A percentile compares a stretch with the other conserved stretches of the same genome.
These are phyloP conservation scores for Microbotryum lychnidis-dioicae DNA, from an alignment of 1,284 basidiomycete genomes.

Conservation along the genomic window DNA sequence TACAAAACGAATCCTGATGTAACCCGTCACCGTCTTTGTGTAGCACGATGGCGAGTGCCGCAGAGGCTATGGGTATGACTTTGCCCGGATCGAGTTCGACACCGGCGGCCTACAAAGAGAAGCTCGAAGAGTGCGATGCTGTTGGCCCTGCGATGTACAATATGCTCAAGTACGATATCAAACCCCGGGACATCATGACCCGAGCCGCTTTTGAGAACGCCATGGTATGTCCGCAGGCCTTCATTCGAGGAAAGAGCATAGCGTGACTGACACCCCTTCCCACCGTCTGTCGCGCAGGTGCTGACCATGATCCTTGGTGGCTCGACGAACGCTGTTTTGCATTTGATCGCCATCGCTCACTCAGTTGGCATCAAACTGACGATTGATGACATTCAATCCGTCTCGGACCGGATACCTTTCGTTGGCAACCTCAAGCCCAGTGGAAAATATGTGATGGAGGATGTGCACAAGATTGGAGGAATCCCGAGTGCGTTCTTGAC, in stretches of 20 bases:
- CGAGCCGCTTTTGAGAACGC: slow-evolving; percentile 92
- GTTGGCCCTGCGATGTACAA: slow-evolving; percentile 74
- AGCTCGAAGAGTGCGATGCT: slow-evolving; percentile 72
- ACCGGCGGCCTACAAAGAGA: slow-evolving; percentile 72
- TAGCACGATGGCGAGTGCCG: slow-evolving; percentile 47
- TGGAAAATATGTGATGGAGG: slow-evolving; percentile 83
- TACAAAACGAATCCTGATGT: not conserved
- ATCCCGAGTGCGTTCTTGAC: slow-evolving; percentile 59
- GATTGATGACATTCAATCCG: slow-evolving; percentile 76
- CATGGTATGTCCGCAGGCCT: slow-evolving; percentile 53
- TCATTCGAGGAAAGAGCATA: not conserved
- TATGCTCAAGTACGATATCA: slow-evolving; percentile 75
- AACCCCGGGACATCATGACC: slow-evolving; percentile 95
- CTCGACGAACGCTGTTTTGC: slow-evolving; percentile 86
- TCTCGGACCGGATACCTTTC: slow-evolving; percentile 78
- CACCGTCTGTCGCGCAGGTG: slow-evolving; percentile 12
- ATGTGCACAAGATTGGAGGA: slow-evolving; percentile 79
- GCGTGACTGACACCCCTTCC: not conserved
- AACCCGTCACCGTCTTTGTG: not conserved
- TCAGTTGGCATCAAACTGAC: slow-evolving; percentile 72
- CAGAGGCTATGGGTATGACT: slow-evolving; percentile 87
- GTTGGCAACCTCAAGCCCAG: slow-evolving; percentile 84
- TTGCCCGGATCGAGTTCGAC: slow-evolving; percentile 79
- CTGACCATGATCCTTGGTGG: slow-evolving; percentile 89
- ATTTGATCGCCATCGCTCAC: slow-evolving; percentile 82